A percentile compares a stretch with the other conserved stretches of the same genome.
Conservation (phyloP, 306 rosid genomes). For the Comarum palustre region DNA sequence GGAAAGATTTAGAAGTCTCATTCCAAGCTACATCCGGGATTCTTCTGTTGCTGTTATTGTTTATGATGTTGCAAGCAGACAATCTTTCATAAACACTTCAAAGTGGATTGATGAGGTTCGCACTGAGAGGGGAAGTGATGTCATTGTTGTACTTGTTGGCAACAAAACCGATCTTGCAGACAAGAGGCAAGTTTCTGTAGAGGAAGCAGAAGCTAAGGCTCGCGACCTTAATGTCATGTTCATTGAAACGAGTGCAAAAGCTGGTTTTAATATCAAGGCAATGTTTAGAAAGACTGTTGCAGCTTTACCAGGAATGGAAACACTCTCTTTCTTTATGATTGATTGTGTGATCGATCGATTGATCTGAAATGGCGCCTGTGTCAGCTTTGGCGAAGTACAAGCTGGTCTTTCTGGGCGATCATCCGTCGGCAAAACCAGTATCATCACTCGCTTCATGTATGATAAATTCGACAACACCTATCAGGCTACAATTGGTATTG, state of each 20-base stretch:
- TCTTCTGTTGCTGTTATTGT: slow-evolving; percentile 58
- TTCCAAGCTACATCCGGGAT: slow-evolving; percentile 59
- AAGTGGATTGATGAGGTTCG: slow-evolving; percentile 96
- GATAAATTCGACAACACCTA: no score
- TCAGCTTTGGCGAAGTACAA: no score
- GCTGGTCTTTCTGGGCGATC: no score
- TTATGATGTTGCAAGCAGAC: slow-evolving; percentile 60
- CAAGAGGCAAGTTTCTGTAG: slow-evolving; percentile 90
- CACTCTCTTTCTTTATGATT: no score
- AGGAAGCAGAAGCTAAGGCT: slow-evolving; percentile 83
- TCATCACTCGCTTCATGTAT: no score
- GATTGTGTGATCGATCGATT: no score
- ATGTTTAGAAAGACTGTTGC: slow-evolving; percentile 85
- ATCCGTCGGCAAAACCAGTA: no score
- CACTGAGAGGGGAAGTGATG: slow-evolving; percentile 84
- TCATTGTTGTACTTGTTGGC: slow-evolving; percentile 79
- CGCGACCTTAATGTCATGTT: slow-evolving; percentile 77
- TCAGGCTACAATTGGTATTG: no score
- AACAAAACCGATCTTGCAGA: slow-evolving; percentile 93
- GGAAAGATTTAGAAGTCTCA: slow-evolving; percentile 63
- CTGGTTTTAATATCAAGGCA: slow-evolving; percentile 88
- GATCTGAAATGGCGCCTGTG: no score
- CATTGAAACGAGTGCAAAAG: slow-evolving; percentile 91
- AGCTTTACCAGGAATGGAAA: slow-evolving; percentile 90
- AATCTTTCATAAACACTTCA: slow-evolving; percentile 71